Base-by-base conservation (phyloP, 805 yeast genomes). In the Saturnispora bothae region DNA sequence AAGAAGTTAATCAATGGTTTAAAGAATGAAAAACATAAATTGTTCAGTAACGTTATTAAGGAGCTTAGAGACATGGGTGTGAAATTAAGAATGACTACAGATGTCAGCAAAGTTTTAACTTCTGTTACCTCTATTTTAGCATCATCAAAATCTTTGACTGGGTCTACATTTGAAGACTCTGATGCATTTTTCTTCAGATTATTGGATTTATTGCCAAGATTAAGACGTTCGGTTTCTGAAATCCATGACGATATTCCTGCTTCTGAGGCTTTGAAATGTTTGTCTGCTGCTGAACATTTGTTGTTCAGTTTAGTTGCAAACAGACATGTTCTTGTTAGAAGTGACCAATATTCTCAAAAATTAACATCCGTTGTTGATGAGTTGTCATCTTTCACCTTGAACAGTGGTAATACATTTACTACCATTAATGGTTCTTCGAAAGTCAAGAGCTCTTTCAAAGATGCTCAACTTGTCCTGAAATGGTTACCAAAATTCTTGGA, bases 51-150 rank as follows among this genome's bases (percentile, higher is more conserved):
- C 41, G 71, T 86, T 0, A 59, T 92, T 43, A 76, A 76, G 44
- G 92, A 83, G 46, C 61, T 89, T 38, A 72, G 76, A 52, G 63
- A 76, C 41, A 73, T 83, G 52, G 99, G 99, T 1, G 58, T 92
- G 46, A 80, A 75, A 48, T 63, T 77, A 3, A 71, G 71, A 19
- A 66, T 78, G 26, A 76, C 79, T 41, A 67, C 78, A 5, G 86
- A 82, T 44, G 72, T 78, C n/a, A 70, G 73, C 37, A 68, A 67
- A 19, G 59, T 69, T 3, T 84, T 83, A 55, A 63, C 73, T 0
- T 69, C 83, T 1, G 71, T 82, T 5, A 78, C 78, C 31, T 55
- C 69, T 15, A 68, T 89, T 10, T 57, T 92, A 29, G 70, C 83
- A 1, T 65, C 66, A 23, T 58, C 78, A 5, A 61, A 58, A 5